Evolutionary conservation across 495 filamentous ascomycete genomes (phyloP).

Genomic region (Podospora tetraspora): DNA sequence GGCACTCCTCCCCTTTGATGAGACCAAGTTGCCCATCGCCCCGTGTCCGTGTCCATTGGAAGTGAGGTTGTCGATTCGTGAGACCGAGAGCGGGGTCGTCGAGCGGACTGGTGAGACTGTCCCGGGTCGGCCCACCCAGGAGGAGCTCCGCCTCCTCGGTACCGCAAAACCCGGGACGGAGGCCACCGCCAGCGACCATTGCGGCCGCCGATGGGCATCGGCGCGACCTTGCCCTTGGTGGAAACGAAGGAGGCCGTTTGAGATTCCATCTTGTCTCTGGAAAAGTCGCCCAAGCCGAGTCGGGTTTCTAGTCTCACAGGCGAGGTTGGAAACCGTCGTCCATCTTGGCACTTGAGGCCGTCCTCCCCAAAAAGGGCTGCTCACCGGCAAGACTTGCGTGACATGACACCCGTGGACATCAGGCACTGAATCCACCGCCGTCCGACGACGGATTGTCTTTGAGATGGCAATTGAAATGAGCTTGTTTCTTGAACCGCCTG

Average conservation of each 20-base stretch:
- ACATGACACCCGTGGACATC: neutral
- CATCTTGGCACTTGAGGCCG: neutral
- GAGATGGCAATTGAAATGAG: neutral
- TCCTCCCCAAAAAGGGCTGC: neutral
- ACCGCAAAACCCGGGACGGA: neutral
- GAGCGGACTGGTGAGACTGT: neutral
- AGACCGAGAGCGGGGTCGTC: neutral
- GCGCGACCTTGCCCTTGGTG: neutral
- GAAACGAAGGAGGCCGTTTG: neutral
- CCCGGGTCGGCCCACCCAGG: neutral
- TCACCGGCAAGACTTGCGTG: neutral
- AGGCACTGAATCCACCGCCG: neutral
- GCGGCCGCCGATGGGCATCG: neutral
- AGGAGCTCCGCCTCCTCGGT: neutral
- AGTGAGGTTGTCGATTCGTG: neutral
- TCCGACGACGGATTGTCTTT: neutral
- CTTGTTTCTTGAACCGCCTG: conserved; percentile 4
- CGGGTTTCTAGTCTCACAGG: neutral
- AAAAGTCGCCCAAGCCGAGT: neutral
- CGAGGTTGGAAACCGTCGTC: neutral
- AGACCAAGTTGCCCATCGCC: neutral
- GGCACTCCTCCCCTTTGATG: neutral
- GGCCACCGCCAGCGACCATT: neutral
- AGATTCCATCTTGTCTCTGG: neutral
- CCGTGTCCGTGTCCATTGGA: neutral